Conservation (phyloP, 805 yeast genomes). For the Kodamaea restingae region DNA sequence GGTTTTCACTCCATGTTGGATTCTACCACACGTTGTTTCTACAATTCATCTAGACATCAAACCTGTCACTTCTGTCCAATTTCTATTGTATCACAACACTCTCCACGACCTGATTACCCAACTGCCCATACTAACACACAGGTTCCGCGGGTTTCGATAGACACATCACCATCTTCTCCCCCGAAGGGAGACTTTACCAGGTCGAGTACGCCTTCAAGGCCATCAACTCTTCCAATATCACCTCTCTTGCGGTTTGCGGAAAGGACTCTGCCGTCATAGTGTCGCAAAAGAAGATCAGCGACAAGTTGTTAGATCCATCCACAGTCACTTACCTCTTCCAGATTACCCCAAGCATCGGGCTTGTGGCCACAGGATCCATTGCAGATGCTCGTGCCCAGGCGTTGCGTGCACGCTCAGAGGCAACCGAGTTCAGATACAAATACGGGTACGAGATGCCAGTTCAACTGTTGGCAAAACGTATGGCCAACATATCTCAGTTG, state of each 20-base stretch:
- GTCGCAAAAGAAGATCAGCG: conserved; percentile 95
- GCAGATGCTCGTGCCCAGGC: conserved; percentile 95
- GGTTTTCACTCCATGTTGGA: too few species aligned
- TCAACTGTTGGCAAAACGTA: conserved; percentile 85
- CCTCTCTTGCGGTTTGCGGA: conserved; percentile 84
- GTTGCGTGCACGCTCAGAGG: conserved; percentile 87
- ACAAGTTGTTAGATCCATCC: conserved; percentile 80
- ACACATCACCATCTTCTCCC: conserved; percentile 97
- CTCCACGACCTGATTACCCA: too few species aligned
- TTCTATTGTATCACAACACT: too few species aligned
- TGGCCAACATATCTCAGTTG: conserved; percentile 93
- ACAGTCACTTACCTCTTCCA: conserved; percentile 85
- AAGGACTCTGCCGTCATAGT: conserved; percentile 82
- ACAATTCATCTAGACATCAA: background rate
- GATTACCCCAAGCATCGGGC: conserved; percentile 77
- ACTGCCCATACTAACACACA: conserved; percentile 27
- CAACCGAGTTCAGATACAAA: conserved; percentile 90
- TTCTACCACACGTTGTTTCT: too few species aligned
- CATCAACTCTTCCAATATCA: conserved; percentile 86
- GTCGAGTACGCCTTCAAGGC: conserved; percentile 98
- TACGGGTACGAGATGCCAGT: conserved; percentile 97
- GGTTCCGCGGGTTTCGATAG: conserved; percentile 96
- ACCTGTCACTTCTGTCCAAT: background rate
- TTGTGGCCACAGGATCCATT: conserved; percentile 91
- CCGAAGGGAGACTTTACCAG: conserved; percentile 96